phyloP scores from a whole-genome alignment of 208 protist species.

The Trypanosoma scelopori region DNA sequence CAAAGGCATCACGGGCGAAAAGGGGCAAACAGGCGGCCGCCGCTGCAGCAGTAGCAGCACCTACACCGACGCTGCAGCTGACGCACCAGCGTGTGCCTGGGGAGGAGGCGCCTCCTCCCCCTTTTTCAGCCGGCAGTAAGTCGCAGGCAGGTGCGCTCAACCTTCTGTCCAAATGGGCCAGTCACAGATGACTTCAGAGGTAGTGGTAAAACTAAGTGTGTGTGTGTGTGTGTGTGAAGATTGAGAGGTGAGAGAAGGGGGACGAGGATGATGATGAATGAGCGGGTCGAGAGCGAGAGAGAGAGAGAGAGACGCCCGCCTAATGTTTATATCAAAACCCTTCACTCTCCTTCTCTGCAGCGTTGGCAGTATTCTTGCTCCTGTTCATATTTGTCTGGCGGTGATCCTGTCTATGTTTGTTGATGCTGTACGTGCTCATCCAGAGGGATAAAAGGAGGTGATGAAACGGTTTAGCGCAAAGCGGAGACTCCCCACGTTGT shows the following conservation, averaged over 20 bases:
- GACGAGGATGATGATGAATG: not conserved
- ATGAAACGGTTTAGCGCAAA: constrained; percentile 2
- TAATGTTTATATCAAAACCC: not conserved
- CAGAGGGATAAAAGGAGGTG: not conserved
- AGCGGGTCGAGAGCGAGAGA: too few species aligned
- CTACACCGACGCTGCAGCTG: constrained; percentile 18
- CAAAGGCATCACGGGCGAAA: constrained; percentile 14
- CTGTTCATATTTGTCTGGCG: not conserved
- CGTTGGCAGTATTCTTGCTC: not conserved
- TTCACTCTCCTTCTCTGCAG: not conserved
- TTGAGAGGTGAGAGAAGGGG: not conserved
- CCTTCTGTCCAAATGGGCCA: constrained; percentile 13
- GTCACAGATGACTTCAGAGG: constrained; percentile 10
- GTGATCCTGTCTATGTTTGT: not conserved
- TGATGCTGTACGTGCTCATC: not conserved
- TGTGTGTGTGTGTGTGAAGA: not conserved
- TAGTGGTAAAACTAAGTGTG: too few species aligned
- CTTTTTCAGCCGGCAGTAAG: not conserved
- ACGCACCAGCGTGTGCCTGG: constrained; percentile 19
- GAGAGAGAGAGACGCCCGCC: not conserved
- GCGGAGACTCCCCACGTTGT: not conserved
- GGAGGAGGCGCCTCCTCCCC: not conserved
- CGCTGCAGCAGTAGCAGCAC: not conserved
- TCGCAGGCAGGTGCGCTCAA: not conserved
- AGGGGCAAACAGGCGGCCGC: constrained; percentile 2